Base-by-base conservation (phyloP, 1,284 basidiomycete genomes). In the Trametes sp. region DNA sequence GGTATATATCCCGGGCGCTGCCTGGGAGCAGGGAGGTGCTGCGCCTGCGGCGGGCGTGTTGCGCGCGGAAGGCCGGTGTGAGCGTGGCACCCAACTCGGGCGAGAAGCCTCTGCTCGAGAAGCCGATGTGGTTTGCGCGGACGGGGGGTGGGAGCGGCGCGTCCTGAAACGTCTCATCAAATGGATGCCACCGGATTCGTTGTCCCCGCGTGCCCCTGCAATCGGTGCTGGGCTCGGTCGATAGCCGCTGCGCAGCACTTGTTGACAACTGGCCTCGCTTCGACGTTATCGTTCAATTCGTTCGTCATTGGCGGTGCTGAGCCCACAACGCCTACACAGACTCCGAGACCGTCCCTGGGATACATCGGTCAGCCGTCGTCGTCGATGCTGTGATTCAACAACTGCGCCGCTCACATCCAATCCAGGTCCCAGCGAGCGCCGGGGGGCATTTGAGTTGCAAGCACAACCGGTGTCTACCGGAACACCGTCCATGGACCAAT, bases 1-100 rank as follows among this genome's bases (percentile, higher is more conserved):
- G 59, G 53, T 68, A 65, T 68, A 65, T 68, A 68, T 55, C 45
- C 35, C 36, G 58, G 58, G 58, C 35, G 54, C 42, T 54, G 66
- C 54, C 56, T 68, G 66, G 62, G 64, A 68, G 53, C 33, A 29
- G 46, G 60, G 10, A 57, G 54, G 59, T 62, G 66, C 66, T 68
- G 66, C 66, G 66, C 63, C 26, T 59, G 59, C 45, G 42, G 53
- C 56, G 59, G 54, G 48, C 46, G 57, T 58, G 36, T 14, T 26
- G 52, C 53, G 63, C 46, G 52, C 53, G 63, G 63, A 42, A 61
- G 45, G 42, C 61, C 53, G 66, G 63, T 64, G 66, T 46, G 66
- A 67, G 50, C 41, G 31, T 21, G 38, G 42, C 29, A 33, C 41
- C 61, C 61, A 21, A 41, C 21, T 53, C 21, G 55, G 62, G 60